These are phyloP conservation scores for Ustilago trichophora DNA, from an alignment of 1,284 basidiomycete species.

Conservation along the genomic window DNA sequence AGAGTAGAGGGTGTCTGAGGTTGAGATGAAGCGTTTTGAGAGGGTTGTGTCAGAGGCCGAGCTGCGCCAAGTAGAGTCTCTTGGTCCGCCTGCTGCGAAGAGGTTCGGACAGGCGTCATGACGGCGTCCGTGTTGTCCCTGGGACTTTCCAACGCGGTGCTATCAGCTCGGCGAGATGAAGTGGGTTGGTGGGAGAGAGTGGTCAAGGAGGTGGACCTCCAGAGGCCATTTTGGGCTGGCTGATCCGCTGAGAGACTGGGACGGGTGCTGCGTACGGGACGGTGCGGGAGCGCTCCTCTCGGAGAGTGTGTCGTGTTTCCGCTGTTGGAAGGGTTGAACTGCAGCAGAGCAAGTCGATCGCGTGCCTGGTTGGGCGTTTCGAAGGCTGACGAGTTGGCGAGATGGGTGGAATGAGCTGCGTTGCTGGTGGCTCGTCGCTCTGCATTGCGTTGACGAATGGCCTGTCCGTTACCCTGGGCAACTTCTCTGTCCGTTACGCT, in stretches of 20 bases:
- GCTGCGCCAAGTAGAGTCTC: background rate
- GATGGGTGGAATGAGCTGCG: background rate
- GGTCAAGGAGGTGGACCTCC: slow-evolving; percentile 5
- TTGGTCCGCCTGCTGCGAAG: slow-evolving; percentile 2
- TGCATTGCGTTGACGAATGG: background rate
- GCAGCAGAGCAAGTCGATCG: slow-evolving; percentile 16
- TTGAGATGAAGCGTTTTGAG: slow-evolving; percentile 7
- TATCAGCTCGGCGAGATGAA: too few species aligned
- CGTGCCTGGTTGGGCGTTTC: slow-evolving; percentile 18
- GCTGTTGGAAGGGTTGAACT: slow-evolving; percentile 2
- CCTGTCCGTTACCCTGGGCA: slow-evolving; percentile 1
- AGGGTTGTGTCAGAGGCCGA: background rate
- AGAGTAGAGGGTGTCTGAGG: slow-evolving; percentile 8
- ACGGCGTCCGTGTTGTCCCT: background rate
- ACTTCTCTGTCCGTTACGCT: background rate
- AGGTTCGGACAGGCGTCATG: background rate
- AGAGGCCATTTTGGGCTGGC: background rate
- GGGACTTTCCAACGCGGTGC: too few species aligned
- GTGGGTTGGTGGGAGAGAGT: too few species aligned
- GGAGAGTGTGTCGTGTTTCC: background rate
- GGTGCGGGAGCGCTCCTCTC: background rate
- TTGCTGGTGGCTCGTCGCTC: slow-evolving; percentile 7
- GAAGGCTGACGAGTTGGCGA: slow-evolving; percentile 4
- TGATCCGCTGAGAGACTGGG: background rate
- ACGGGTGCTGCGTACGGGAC: slow-evolving; percentile 14